Percentiles rank a stretch among this genome's conserved stretches.
These are phyloP conservation scores for Nematocida homosporus DNA, from an alignment of 371 early-diverging fungal genomes.

Conservation along the genomic window DNA sequence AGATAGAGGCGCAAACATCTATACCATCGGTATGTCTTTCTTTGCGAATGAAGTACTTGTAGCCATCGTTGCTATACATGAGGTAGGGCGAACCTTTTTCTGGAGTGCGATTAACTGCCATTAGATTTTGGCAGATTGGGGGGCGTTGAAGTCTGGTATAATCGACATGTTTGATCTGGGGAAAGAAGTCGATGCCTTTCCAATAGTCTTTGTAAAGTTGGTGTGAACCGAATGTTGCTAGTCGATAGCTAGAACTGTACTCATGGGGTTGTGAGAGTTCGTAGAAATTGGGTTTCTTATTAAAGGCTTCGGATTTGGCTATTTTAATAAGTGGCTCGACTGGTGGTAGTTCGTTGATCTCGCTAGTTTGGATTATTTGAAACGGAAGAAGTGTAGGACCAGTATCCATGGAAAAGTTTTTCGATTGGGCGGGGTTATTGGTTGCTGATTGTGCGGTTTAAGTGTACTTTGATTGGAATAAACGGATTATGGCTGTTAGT, in stretches of 20 bases:
- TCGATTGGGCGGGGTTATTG: too few species aligned
- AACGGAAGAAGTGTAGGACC: background rate
- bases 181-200: constrained; percentile 20
- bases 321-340: background rate
- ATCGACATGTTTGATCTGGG: background rate
- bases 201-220: constrained; percentile 1
- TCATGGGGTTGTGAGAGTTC: background rate
- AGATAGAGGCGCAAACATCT: background rate
- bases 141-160: background rate
- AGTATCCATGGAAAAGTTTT: constrained; percentile 39
- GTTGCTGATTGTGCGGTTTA: too few species aligned
- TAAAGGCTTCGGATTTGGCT: constrained; percentile 4
- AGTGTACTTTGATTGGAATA: too few species aligned
- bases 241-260: background rate
- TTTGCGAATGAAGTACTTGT: constrained; percentile 24
- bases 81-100: constrained; percentile 26
- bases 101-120: constrained; percentile 5
- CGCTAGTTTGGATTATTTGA: background rate
- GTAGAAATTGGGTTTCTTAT: background rate
- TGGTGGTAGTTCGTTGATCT: background rate
- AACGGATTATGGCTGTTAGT: too few species aligned
- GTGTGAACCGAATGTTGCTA: background rate
- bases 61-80: constrained; percentile 37
- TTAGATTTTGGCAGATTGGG: background rate
- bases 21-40: constrained; percentile 9